Evolutionary conservation across 257 asterid genomes (phyloP).

Genomic region (Coffea eugenioides): DNA sequence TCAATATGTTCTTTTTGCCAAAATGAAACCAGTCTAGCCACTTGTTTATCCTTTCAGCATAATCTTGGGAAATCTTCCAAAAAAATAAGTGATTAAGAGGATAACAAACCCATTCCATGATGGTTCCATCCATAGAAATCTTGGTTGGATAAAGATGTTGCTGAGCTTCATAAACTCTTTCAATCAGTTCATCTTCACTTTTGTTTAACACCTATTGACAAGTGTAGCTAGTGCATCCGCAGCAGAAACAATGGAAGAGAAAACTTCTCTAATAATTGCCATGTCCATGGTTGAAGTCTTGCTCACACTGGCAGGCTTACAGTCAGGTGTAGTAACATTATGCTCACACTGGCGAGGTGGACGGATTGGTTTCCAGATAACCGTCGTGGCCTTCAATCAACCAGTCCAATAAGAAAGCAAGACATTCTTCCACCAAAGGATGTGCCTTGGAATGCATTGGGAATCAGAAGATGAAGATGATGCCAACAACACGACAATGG

Average conservation of each 20-base stretch:
- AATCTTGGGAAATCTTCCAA: not conserved
- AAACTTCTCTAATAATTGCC: conserved; percentile 62
- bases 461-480: conserved; percentile 67
- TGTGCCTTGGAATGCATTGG: conserved; percentile 43
- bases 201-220: conserved; percentile 54
- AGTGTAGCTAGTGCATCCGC: conserved; percentile 33
- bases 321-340: conserved; percentile 63
- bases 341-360: conserved; percentile 77
- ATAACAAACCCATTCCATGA: conserved; percentile 80
- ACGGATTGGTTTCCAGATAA: conserved; percentile 72
- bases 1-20: not conserved
- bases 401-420: conserved; percentile 71
- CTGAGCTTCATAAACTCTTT: conserved; percentile 58
- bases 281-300: conserved; percentile 82
- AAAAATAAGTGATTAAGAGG: conserved; percentile 5
- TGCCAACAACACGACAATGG: conserved; percentile 56
- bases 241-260: conserved; percentile 58
- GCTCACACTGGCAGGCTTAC: conserved; percentile 68
- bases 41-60: not conserved
- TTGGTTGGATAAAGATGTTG: conserved; percentile 55
- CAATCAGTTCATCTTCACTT: conserved; percentile 44
- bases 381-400: conserved; percentile 54
- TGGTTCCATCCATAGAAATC: conserved; percentile 66
- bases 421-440: conserved; percentile 61
- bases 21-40: not conserved